Evolutionary conservation across 345 rosid genomes (phyloP).

Genomic region (Lenwebbia sp.): DNA sequence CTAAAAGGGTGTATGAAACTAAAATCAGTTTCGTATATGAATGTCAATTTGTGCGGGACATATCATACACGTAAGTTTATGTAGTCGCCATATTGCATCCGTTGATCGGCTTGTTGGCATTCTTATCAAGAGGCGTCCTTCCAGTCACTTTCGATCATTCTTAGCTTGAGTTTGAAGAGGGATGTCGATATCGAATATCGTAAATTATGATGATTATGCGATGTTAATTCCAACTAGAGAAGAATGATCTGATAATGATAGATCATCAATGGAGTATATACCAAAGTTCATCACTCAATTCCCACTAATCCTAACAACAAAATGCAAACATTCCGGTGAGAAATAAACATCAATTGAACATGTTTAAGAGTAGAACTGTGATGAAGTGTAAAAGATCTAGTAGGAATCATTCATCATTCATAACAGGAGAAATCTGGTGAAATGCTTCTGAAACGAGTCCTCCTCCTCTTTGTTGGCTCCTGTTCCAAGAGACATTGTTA

Average conservation of each 20-base stretch:
- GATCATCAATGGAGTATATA: background rate
- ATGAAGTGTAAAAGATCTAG: background rate
- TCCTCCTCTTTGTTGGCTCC: too few species aligned
- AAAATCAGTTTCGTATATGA: background rate
- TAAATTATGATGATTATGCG: background rate
- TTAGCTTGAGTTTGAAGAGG: background rate
- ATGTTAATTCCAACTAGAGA: background rate
- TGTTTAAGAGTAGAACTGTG: background rate
- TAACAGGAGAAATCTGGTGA: background rate
- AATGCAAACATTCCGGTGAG: background rate
- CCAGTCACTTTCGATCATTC: background rate
- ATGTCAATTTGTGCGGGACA: background rate
- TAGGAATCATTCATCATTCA: background rate
- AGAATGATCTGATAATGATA: background rate
- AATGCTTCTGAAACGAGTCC: too few species aligned
- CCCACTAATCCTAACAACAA: background rate
- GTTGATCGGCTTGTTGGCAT: background rate
- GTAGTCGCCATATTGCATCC: background rate
- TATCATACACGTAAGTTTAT: background rate
- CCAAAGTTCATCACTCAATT: background rate
- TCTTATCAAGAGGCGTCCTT: background rate
- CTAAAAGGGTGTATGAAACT: background rate
- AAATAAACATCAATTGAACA: background rate
- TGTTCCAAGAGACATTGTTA: too few species aligned
- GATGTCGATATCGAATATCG: background rate